Percentiles rank a stretch among this genome's conserved stretches.
These are phyloP conservation scores for Epichloe sp. DNA, from an alignment of 2,329 filamentous ascomycete genomes.

Conservation along the genomic window DNA sequence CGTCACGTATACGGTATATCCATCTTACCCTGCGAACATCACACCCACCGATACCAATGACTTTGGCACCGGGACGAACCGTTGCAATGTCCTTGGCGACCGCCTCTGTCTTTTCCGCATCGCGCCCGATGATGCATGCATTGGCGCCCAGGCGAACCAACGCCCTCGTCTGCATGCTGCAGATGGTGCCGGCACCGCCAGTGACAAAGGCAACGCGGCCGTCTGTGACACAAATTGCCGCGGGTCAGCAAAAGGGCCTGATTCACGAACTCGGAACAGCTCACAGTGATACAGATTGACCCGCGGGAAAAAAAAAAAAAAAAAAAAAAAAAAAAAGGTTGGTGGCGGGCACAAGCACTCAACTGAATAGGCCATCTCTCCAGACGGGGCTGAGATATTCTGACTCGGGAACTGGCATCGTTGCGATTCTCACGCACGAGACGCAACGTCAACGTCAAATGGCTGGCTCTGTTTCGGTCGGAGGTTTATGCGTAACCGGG, in stretches of 20 bases:
- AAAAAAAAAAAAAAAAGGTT: not conserved
- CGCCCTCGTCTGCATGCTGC: constrained; percentile 84
- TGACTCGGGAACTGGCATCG: constrained; percentile 57
- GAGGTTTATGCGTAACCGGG: too few species aligned
- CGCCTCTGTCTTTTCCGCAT: constrained; percentile 71
- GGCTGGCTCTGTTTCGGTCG: too few species aligned
- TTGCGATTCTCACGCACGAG: not conserved
- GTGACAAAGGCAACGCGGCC: constrained; percentile 91
- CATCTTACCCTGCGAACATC: constrained; percentile 56
- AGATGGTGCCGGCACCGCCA: constrained; percentile 85
- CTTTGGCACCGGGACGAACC: constrained; percentile 64
- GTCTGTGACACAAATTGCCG: constrained; percentile 33
- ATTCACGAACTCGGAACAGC: too few species aligned
- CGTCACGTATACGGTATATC: constrained; percentile 1
- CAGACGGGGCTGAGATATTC: constrained; percentile 74
- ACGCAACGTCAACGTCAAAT: too few species aligned
- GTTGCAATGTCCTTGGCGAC: constrained; percentile 73
- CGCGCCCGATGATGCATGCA: constrained; percentile 87
- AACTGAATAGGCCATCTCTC: constrained; percentile 79
- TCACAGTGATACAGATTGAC: too few species aligned
- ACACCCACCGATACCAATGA: constrained; percentile 72
- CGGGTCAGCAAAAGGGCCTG: not conserved
- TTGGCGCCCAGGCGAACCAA: constrained; percentile 84
- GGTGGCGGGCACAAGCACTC: not conserved
- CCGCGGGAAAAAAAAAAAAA: too few species aligned